A percentile compares a stretch with the other conserved stretches of the same genome.
phyloP scores from a whole-genome alignment of 306 rosid species.

The Heteromeles arbutifolia region DNA sequence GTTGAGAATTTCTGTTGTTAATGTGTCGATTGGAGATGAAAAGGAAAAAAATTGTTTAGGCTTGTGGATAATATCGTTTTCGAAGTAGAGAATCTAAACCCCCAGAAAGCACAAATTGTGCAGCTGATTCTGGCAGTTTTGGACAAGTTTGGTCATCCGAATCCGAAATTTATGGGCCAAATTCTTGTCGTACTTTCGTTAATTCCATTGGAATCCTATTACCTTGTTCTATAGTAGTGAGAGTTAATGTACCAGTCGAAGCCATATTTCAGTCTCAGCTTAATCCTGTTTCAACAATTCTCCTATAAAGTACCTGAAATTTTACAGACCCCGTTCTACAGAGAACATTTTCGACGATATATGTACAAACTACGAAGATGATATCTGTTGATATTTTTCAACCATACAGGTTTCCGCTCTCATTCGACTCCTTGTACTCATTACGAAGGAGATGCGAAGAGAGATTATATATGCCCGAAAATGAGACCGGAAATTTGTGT shows the following conservation, averaged over 20 bases:
- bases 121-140: neutral
- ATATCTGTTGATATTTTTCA: too few species aligned
- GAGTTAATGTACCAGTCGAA: neutral
- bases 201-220: neutral
- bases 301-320: neutral
- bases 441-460: neutral
- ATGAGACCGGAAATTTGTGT: conserved; percentile 12
- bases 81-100: too few species aligned
- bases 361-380: too few species aligned
- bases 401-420: too few species aligned
- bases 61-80: too few species aligned
- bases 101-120: too few species aligned
- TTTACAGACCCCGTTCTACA: neutral
- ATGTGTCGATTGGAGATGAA: neutral
- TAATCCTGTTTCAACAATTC: neutral
- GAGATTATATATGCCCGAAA: conserved; percentile 2
- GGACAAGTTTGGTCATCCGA: neutral
- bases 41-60: too few species aligned
- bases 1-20: neutral
- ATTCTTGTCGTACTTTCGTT: neutral
- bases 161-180: neutral
- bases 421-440: neutral
- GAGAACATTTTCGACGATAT: too few species aligned
- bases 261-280: neutral
- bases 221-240: neutral